These are phyloP conservation scores for Coprinellus micaceus DNA, from an alignment of 768 basidiomycete genomes.

Conservation along the genomic window DNA sequence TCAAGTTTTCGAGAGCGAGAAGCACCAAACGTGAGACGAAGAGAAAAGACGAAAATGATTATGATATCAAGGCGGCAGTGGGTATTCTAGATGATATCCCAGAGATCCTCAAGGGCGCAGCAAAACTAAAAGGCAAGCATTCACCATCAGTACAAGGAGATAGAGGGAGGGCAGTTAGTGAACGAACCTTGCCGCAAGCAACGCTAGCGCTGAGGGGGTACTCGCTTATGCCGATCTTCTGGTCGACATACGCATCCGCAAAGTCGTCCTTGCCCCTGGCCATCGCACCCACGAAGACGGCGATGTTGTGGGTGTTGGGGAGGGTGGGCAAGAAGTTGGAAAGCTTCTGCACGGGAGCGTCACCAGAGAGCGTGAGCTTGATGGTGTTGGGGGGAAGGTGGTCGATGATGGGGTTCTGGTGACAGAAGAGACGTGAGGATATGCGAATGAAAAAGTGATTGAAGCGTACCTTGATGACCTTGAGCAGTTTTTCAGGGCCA, in stretches of 20 bases:
- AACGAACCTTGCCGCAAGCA: constrained; percentile 90
- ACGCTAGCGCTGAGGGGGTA: constrained; percentile 91
- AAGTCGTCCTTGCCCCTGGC: constrained; percentile 95
- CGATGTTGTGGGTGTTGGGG: constrained; percentile 84
- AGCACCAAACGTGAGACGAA: constrained; percentile 7
- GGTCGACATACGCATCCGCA: constrained; percentile 90
- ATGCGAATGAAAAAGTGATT: neutral
- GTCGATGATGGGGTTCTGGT: constrained; percentile 88
- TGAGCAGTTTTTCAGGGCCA: constrained; percentile 93
- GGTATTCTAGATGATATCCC: constrained; percentile 74
- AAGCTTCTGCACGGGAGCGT: constrained; percentile 76
- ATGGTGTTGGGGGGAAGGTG: constrained; percentile 93
- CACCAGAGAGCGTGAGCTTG: constrained; percentile 94
- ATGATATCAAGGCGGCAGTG: neutral
- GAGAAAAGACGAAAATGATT: constrained; percentile 5
- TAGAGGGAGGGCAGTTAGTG: neutral
- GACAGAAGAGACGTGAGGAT: constrained; percentile 3
- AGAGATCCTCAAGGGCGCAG: constrained; percentile 89
- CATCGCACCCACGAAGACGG: constrained; percentile 98
- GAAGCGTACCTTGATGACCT: constrained; percentile 83
- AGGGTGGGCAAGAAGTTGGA: constrained; percentile 82
- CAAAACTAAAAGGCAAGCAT: constrained; percentile 74
- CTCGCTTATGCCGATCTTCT: constrained; percentile 95
- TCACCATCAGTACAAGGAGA: neutral
- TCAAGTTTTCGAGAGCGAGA: constrained; percentile 8